Conservation (phyloP, 2,329 filamentous ascomycete genomes). For the Ceratocystis diversiconidia region DNA sequence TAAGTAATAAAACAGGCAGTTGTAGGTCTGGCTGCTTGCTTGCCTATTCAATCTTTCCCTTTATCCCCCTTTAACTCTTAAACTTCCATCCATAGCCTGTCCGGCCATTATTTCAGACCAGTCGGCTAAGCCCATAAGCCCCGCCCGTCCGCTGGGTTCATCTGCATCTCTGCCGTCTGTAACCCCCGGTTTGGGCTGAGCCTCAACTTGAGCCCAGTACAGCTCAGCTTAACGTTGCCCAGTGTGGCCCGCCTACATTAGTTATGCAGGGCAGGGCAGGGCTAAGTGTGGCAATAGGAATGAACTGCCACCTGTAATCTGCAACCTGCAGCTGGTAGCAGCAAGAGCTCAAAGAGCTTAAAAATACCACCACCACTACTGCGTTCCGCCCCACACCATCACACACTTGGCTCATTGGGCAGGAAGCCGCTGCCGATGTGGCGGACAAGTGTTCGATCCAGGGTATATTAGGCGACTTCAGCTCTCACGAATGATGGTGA, state of each 20-base stretch:
- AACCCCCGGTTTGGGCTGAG: background rate
- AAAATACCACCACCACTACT: background rate
- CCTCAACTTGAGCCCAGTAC: background rate
- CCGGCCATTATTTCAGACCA: background rate
- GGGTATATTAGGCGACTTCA: background rate
- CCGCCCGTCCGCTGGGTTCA: background rate
- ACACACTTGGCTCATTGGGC: background rate
- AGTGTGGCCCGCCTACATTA: background rate
- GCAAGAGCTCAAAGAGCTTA: background rate
- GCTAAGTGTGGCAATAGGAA: background rate
- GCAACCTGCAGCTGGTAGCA: background rate
- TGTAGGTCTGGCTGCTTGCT: background rate
- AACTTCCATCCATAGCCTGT: background rate
- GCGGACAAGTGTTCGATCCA: constrained; percentile 5
- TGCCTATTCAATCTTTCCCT: background rate
- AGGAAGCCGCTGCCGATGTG: background rate
- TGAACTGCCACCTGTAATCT: background rate
- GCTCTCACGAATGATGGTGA: background rate
- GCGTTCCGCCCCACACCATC: background rate
- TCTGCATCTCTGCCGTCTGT: background rate
- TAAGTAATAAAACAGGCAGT: no score
- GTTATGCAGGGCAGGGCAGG: background rate
- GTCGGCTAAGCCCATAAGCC: background rate
- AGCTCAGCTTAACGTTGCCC: background rate
- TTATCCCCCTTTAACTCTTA: background rate